phyloP scores from a whole-genome alignment of 257 asterid genomes.

The Salvia rosmarinus region DNA sequence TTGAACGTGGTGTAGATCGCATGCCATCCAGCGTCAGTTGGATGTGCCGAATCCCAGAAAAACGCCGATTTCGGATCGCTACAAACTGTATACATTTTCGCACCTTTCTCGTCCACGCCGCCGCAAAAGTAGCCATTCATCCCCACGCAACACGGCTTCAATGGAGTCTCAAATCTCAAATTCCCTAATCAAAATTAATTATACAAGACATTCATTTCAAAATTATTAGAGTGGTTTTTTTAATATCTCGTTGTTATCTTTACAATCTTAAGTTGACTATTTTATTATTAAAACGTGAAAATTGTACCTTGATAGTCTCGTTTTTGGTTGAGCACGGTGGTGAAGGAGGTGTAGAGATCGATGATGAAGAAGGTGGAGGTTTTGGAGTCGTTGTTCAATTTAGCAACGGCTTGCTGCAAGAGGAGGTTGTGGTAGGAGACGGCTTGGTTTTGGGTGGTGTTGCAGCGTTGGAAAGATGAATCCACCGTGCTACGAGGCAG shows the following conservation, averaged over 20 bases:
- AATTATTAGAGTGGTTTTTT: too few relatives aligned
- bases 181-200: constrained; percentile 43
- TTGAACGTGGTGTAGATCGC: constrained; percentile 52
- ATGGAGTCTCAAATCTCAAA: constrained; percentile 58
- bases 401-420: constrained; percentile 52
- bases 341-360: constrained; percentile 68
- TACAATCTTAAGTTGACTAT: too few relatives aligned
- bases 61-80: constrained; percentile 58
- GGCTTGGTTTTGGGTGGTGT: constrained; percentile 52
- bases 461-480: constrained; percentile 63
- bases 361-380: constrained; percentile 48
- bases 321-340: constrained; percentile 44
- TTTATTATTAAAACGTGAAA: background rate
- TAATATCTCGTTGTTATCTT: too few relatives aligned
- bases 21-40: constrained; percentile 90
- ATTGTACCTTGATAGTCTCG: constrained; percentile 38
- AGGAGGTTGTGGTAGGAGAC: constrained; percentile 62
- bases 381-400: constrained; percentile 51
- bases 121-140: constrained; percentile 52
- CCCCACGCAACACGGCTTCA: constrained; percentile 83
- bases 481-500: constrained; percentile 62
- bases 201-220: too few relatives aligned
- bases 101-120: constrained; percentile 55
- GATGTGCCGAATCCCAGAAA: constrained; percentile 86
- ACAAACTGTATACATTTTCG: constrained; percentile 67